Evolutionary conservation across 768 basidiomycete genomes (phyloP).

Genomic region (Tricholoma flavovirens): DNA sequence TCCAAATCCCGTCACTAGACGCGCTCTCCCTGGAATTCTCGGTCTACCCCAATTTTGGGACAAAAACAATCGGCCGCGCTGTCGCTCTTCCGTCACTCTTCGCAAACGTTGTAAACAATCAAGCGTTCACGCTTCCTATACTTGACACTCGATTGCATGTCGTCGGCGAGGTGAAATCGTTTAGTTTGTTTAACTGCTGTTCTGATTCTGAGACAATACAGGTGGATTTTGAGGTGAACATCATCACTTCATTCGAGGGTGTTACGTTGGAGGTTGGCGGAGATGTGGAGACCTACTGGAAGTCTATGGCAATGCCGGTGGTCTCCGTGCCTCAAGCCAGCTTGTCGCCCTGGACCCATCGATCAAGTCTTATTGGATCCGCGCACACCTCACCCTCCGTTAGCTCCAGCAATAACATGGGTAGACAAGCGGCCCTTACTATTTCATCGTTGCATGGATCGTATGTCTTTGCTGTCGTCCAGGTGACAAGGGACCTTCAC

Average conservation of each 20-base stretch:
- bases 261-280: conserved; percentile 94
- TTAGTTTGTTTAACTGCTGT: conserved; percentile 2
- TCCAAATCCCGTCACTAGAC: conserved; percentile 76
- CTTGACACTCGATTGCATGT: conserved; percentile 89
- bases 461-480: conserved; percentile 80
- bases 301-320: conserved; percentile 60
- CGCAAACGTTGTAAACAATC: conserved; percentile 44
- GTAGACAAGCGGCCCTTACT: conserved; percentile 54
- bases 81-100: conserved; percentile 79
- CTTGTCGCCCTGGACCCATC: conserved; percentile 33
- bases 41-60: conserved; percentile 95
- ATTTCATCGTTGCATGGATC: conserved; percentile 88
- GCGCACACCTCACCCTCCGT: conserved; percentile 69
- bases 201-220: conserved; percentile 23
- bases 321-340: conserved; percentile 36
- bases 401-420: conserved; percentile 41
- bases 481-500: conserved; percentile 89
- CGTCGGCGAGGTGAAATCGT: conserved; percentile 75
- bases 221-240: conserved; percentile 85
- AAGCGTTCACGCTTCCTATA: conserved; percentile 66
- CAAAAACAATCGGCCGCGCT: conserved; percentile 91
- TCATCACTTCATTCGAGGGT: conserved; percentile 85
- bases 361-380: conserved; percentile 45
- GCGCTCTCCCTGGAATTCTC: conserved; percentile 85
- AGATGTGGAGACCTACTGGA: conserved; percentile 98